Evolutionary conservation across 805 yeast species (phyloP).

Genomic region (Monosporozyma servazzii): DNA sequence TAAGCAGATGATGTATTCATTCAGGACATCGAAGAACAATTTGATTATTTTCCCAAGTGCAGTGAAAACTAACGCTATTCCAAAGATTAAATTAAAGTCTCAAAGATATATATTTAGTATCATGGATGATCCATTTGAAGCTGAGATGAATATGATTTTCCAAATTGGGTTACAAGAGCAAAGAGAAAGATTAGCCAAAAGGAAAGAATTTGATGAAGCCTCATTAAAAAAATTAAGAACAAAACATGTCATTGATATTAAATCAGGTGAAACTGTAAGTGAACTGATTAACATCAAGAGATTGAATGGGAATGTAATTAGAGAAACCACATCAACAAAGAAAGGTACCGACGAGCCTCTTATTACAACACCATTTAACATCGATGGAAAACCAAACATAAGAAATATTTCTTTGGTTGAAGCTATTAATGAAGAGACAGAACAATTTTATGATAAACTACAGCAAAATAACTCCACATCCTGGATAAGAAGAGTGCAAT

Average conservation of each 20-base stretch:
- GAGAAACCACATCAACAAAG: neutral
- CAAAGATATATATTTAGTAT: constrained; percentile 51
- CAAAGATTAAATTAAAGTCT: constrained; percentile 47
- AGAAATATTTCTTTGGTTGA: constrained; percentile 2
- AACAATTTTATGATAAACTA: constrained; percentile 26
- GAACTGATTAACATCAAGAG: constrained; percentile 5
- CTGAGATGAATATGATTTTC: constrained; percentile 53
- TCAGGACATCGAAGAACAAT: constrained; percentile 34
- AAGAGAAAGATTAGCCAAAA: constrained; percentile 45
- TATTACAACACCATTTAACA: constrained; percentile 6
- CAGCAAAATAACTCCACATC: constrained; percentile 44
- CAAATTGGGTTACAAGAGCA: constrained; percentile 65
- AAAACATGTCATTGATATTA: neutral
- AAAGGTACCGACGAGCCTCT: neutral
- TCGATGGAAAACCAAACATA: constrained; percentile 2
- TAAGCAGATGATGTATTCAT: constrained; percentile 47
- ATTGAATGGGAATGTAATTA: neutral
- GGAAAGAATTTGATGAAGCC: constrained; percentile 30
- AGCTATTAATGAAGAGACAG: constrained; percentile 8
- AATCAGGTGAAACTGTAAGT: constrained; percentile 3
- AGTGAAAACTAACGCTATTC: constrained; percentile 40
- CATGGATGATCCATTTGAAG: constrained; percentile 88
- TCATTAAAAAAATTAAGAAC: constrained; percentile 9
- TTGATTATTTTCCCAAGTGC: constrained; percentile 33
- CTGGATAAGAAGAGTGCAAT: constrained; percentile 62